phyloP scores from a whole-genome alignment of 2,329 filamentous ascomycete species.

The Penicillium hordei region DNA sequence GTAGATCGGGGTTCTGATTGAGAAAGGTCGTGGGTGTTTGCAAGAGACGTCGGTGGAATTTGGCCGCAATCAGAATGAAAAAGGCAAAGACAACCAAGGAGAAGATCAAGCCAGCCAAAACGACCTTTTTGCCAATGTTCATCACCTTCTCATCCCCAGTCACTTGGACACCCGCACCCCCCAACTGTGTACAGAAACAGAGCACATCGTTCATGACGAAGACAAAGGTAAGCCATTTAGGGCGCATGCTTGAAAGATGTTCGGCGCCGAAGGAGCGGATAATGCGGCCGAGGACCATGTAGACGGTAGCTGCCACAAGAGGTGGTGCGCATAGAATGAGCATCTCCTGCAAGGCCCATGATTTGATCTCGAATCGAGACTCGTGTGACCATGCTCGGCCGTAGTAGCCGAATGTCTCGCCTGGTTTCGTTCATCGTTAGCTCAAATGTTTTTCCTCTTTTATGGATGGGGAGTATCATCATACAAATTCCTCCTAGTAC shows the following conservation, averaged over 20 bases:
- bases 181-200: constrained; percentile 37
- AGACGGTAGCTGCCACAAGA: constrained; percentile 39
- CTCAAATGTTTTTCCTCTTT: neutral
- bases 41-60: constrained; percentile 26
- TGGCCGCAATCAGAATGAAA: constrained; percentile 28
- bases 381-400: constrained; percentile 38
- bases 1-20: constrained; percentile 12
- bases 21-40: constrained; percentile 19
- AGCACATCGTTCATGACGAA: constrained; percentile 41
- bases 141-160: constrained; percentile 24
- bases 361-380: constrained; percentile 21
- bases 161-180: constrained; percentile 33
- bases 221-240: constrained; percentile 39
- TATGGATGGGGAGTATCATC: constrained; percentile 1
- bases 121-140: constrained; percentile 26
- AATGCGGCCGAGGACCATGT: constrained; percentile 45
- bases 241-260: constrained; percentile 34
- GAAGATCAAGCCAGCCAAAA: constrained; percentile 32
- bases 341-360: constrained; percentile 42
- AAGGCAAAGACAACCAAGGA: constrained; percentile 29
- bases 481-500: constrained; percentile 40
- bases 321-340: constrained; percentile 44
- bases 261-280: constrained; percentile 40
- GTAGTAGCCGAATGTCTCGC: constrained; percentile 40
- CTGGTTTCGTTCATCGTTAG: constrained; percentile 15